Base-by-base conservation (phyloP, 192 early-diverging fungal genomes). In the Fimicolochytrium jonesii region DNA sequence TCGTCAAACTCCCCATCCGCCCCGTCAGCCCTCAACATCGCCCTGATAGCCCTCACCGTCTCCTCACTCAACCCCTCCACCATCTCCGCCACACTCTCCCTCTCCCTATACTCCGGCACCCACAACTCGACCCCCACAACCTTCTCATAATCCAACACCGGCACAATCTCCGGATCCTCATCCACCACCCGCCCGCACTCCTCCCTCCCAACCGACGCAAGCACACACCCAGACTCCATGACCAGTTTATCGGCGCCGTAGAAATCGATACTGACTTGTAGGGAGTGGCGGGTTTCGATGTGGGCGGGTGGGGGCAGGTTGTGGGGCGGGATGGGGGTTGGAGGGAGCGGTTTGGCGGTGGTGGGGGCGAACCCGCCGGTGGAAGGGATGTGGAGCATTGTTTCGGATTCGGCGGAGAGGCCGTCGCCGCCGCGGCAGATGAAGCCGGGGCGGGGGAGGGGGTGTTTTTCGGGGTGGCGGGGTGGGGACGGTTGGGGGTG, bases 111-210 rank as follows among this genome's bases (percentile, higher is more conserved):
- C 37, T 63, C 65, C 18, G 79, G 79, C 15, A 78, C 70, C 75
- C 76, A 81, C 2, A 68, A 66, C 25, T 78, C 76, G 1, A 31
- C 56, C 18, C 55, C 55, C 25, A 76, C 63, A 15, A 81, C 55
- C 51, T 77, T 81, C 42, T 81, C 74, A 50, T 81, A 81, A 48
- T 81, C 79, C 32, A 81, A 29, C 0, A 61, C 48, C 32, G 79
- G 79, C 45, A 74, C 64, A 9, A 81, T 35, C 18, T 75, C 76
- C 5, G 67, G 50, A 37, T 65, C 61, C 26, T 52, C 36, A 10
- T 77, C 76, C 65, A 81, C 47, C 10, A 81, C 29, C 5, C 26
- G 29, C 28, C 48, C 58, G 50, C 64, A 71, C n/a, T 78, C 73
- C 10, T 39, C 64, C 32, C 61, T 41, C 23, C 75, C 75, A 5